Percentiles rank a stretch among this genome's conserved stretches.
Evolutionary conservation across 140 eudicot genomes (phyloP).

Genomic region (Flaveria floridana): DNA sequence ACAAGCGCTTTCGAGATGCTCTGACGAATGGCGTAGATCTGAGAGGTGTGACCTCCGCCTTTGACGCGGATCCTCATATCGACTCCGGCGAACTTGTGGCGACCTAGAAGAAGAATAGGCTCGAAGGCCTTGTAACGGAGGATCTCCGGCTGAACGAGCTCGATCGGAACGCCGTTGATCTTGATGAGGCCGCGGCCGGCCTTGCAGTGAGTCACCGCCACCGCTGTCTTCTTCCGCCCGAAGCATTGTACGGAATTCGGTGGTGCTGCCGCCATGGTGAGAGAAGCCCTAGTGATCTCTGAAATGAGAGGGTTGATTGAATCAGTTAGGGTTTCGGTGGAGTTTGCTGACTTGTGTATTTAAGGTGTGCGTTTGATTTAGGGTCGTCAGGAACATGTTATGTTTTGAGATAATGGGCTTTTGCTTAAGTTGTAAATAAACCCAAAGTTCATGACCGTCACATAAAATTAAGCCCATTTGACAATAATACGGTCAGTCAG

Average conservation of each 20-base stretch:
- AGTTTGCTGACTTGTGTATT: not conserved
- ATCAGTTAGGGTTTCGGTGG: constrained; percentile 22
- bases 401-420: constrained; percentile 2
- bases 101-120: constrained; percentile 52
- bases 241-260: constrained; percentile 53
- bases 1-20: constrained; percentile 49
- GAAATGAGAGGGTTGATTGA: constrained; percentile 24
- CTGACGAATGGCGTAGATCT: constrained; percentile 51
- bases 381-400: not conserved
- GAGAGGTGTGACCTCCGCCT: constrained; percentile 45
- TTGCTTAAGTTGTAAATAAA: not conserved
- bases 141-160: constrained; percentile 50
- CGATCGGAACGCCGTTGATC: constrained; percentile 57
- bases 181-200: constrained; percentile 36
- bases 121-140: constrained; percentile 56
- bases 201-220: constrained; percentile 61
- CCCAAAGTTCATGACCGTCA: not conserved
- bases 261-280: constrained; percentile 37
- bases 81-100: constrained; percentile 47
- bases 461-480: not conserved
- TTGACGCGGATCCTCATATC: constrained; percentile 62
- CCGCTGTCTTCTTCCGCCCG: constrained; percentile 61
- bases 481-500: not conserved
- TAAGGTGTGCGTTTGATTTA: constrained; percentile 1
- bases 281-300: constrained; percentile 12